Conservation (phyloP, 768 basidiomycete genomes). For the Imleria badia region DNA sequence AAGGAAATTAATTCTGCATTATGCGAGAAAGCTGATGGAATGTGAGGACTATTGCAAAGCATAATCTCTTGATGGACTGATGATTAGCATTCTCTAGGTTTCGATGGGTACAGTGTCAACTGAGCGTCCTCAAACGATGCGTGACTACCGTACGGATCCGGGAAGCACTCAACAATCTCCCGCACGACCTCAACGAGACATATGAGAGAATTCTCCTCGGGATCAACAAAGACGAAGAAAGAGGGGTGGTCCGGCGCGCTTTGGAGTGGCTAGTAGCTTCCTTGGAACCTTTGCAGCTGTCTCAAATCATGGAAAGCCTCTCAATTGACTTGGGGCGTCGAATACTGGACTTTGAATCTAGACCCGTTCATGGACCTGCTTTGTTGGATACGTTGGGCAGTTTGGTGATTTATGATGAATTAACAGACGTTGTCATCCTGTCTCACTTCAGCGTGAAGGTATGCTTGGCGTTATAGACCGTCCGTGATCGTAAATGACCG, state of each 20-base stretch:
- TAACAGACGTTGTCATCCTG: background rate
- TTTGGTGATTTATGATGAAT: constrained; percentile 1
- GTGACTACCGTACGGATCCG: no score
- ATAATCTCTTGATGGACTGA: no score
- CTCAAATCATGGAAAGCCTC: constrained; percentile 7
- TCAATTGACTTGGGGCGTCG: background rate
- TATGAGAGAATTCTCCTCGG: constrained; percentile 3
- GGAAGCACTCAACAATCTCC: constrained; percentile 3
- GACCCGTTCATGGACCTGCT: background rate
- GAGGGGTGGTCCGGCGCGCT: background rate
- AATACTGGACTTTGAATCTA: background rate
- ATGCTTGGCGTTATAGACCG: no score
- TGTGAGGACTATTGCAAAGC: no score
- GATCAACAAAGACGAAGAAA: background rate
- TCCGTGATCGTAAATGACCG: background rate
- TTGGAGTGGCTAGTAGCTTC: constrained; percentile 14
- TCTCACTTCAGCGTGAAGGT: constrained; percentile 17
- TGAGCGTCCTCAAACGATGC: no score
- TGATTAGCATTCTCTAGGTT: no score
- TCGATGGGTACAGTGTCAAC: no score
- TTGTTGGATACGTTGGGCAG: background rate
- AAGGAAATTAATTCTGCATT: no score
- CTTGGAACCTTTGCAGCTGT: constrained; percentile 1
- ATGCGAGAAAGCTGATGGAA: no score
- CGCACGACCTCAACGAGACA: background rate